phyloP scores from a whole-genome alignment of 2,329 filamentous ascomycete genomes.

The Ascochyta fabae region DNA sequence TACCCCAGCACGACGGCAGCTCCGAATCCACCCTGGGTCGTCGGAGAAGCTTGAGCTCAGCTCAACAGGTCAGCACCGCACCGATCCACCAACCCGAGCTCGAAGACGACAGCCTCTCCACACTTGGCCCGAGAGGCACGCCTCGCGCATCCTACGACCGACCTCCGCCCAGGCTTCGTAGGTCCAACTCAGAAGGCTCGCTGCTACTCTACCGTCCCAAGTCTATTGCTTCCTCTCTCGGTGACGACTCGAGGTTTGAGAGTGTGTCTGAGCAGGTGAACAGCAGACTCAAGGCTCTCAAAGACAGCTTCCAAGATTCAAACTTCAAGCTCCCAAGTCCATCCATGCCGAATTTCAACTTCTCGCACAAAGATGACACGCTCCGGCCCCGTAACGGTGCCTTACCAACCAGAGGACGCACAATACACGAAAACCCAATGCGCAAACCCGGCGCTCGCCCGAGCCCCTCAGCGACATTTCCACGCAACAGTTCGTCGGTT shows the following conservation, averaged over 20 bases:
- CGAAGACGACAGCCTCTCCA: slow-evolving; percentile 26
- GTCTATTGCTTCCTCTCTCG: slow-evolving; percentile 81
- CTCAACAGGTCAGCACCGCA: slow-evolving; percentile 23
- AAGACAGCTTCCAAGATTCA: slow-evolving; percentile 84
- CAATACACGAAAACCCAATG: slow-evolving; percentile 18
- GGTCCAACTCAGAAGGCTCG: slow-evolving; percentile 78
- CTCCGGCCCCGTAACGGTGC: slow-evolving; percentile 30
- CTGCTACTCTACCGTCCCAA: slow-evolving; percentile 74
- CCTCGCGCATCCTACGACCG: slow-evolving; percentile 22
- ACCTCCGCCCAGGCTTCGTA: slow-evolving; percentile 54
- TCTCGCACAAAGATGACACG: slow-evolving; percentile 42
- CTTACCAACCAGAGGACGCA: slow-evolving; percentile 19
- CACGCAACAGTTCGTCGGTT: slow-evolving; percentile 24
- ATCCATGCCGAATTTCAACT: slow-evolving; percentile 61
- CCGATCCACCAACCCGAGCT: slow-evolving; percentile 28
- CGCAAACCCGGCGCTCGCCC: slow-evolving; percentile 28
- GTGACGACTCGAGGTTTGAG: slow-evolving; percentile 81
- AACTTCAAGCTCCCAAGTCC: slow-evolving; percentile 68
- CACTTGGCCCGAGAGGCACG: slow-evolving; percentile 15
- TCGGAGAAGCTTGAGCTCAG: slow-evolving; percentile 13
- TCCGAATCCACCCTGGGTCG: slow-evolving; percentile 17
- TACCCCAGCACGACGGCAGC: slow-evolving; percentile 35
- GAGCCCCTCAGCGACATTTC: slow-evolving; percentile 20
- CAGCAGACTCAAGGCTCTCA: slow-evolving; percentile 86
- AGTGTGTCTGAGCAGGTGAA: slow-evolving; percentile 86